These are phyloP conservation scores for baker's yeast (Saccharomyces cerevisiae) DNA, from an alignment of 805 yeast genomes.

Conservation along the genomic window DNA sequence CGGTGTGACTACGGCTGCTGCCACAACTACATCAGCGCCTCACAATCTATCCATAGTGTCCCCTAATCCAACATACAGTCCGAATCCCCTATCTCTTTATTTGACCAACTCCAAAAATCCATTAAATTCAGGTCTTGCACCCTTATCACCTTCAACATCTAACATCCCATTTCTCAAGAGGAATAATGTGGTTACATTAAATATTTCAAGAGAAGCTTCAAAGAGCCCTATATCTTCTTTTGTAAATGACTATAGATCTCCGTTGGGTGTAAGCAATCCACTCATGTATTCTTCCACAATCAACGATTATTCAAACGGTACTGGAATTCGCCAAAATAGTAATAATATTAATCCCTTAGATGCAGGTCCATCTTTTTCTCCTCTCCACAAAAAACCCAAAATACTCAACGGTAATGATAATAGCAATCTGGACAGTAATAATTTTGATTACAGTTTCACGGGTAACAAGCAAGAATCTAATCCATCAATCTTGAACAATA, in stretches of 20 bases:
- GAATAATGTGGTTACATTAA: constrained; percentile 19
- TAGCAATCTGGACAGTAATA: constrained; percentile 2
- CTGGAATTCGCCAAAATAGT: constrained; percentile 1
- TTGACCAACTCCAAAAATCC: constrained; percentile 1
- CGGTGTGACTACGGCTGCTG: background rate
- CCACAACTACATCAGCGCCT: background rate
- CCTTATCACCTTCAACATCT: constrained; percentile 9
- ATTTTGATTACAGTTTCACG: constrained; percentile 1
- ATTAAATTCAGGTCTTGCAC: background rate
- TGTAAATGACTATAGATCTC: constrained; percentile 18
- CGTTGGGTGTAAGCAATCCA: constrained; percentile 16
- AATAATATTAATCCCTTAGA: constrained; percentile 1
- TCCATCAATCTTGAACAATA: background rate
- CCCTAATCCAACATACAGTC: constrained; percentile 20
- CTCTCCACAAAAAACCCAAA: background rate
- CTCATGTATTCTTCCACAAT: constrained; percentile 10
- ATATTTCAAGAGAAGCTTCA: constrained; percentile 22
- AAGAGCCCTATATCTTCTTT: constrained; percentile 19
- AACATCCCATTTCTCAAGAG: constrained; percentile 19
- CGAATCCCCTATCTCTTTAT: constrained; percentile 13
- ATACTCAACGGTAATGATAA: constrained; percentile 1
- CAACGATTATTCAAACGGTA: constrained; percentile 10
- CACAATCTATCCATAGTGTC: constrained; percentile 12
- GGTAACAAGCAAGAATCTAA: background rate
- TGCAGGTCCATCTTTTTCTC: background rate